Evolutionary conservation across 148 eudicot species (phyloP).

Genomic region (Rheum nobile): DNA sequence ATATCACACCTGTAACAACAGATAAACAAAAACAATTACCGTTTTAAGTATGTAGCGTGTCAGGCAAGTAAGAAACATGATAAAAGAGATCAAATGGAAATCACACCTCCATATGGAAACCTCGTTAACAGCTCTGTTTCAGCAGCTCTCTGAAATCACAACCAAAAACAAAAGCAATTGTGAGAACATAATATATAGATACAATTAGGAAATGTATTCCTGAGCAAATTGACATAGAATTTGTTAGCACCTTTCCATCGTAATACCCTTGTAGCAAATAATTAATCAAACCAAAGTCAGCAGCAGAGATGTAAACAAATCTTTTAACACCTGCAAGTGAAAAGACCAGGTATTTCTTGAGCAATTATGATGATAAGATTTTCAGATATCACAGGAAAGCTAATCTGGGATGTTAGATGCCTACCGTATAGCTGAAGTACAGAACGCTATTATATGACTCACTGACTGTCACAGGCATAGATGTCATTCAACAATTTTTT

Average conservation of each 20-base stretch:
- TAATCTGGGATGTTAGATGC: neutral
- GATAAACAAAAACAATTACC: neutral
- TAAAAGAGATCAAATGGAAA: constrained; percentile 2
- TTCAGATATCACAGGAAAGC: neutral
- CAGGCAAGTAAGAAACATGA: neutral
- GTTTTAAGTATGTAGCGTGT: neutral
- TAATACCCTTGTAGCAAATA: constrained; percentile 72
- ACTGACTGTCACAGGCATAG: neutral
- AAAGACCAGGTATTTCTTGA: neutral
- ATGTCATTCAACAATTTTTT: neutral
- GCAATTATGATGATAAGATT: neutral
- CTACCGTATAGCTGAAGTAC: neutral
- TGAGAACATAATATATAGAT: neutral
- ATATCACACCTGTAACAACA: constrained; percentile 47
- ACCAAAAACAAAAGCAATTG: neutral
- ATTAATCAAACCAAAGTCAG: constrained; percentile 67
- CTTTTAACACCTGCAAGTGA: constrained; percentile 57
- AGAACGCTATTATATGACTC: neutral
- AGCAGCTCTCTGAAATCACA: constrained; percentile 58
- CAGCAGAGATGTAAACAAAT: constrained; percentile 75
- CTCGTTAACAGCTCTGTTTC: constrained; percentile 74
- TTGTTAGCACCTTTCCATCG: constrained; percentile 59
- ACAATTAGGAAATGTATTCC: neutral
- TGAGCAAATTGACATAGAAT: neutral
- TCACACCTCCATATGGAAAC: constrained; percentile 78